phyloP scores from a whole-genome alignment of 495 filamentous ascomycete genomes.

The Parathielavia hyrcaniae region DNA sequence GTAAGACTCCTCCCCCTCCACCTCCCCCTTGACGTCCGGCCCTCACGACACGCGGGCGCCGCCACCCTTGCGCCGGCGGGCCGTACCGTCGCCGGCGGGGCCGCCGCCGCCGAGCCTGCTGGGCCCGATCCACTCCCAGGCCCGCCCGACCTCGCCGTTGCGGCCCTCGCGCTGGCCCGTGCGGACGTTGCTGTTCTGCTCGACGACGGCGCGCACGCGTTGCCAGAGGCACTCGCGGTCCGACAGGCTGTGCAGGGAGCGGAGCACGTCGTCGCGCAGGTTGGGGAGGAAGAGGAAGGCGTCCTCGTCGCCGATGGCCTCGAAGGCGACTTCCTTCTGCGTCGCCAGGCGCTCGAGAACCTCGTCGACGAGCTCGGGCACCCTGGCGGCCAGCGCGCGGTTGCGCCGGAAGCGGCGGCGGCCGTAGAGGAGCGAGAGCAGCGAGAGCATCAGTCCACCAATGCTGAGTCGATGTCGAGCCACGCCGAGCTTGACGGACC shows the following conservation, averaged over 20 bases:
- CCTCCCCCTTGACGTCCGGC: slow-evolving; percentile 30
- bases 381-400: slow-evolving; percentile 57
- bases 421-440: slow-evolving; percentile 48
- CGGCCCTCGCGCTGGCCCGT: slow-evolving; percentile 74
- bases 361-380: slow-evolving; percentile 73
- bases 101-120: slow-evolving; percentile 33
- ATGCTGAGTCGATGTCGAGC: slow-evolving; percentile 91
- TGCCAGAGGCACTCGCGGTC: slow-evolving; percentile 75
- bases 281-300: slow-evolving; percentile 79
- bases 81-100: slow-evolving; percentile 35
- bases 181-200: slow-evolving; percentile 87
- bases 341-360: slow-evolving; percentile 75
- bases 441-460: slow-evolving; percentile 58
- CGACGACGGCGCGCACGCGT: slow-evolving; percentile 73
- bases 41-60: slow-evolving; percentile 45
- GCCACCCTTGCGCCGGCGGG: slow-evolving; percentile 40
- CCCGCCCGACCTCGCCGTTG: slow-evolving; percentile 77
- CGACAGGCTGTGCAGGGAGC: slow-evolving; percentile 67
- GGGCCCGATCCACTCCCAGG: slow-evolving; percentile 95
- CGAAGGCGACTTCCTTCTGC: slow-evolving; percentile 70
- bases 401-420: slow-evolving; percentile 50
- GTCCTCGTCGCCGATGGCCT: slow-evolving; percentile 60
- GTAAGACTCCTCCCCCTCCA: slow-evolving; percentile 9
- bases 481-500: slow-evolving; percentile 86
- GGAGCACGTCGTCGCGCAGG: slow-evolving; percentile 82